Base-by-base conservation (phyloP, 495 filamentous ascomycete genomes). In the Collariella sp. region DNA sequence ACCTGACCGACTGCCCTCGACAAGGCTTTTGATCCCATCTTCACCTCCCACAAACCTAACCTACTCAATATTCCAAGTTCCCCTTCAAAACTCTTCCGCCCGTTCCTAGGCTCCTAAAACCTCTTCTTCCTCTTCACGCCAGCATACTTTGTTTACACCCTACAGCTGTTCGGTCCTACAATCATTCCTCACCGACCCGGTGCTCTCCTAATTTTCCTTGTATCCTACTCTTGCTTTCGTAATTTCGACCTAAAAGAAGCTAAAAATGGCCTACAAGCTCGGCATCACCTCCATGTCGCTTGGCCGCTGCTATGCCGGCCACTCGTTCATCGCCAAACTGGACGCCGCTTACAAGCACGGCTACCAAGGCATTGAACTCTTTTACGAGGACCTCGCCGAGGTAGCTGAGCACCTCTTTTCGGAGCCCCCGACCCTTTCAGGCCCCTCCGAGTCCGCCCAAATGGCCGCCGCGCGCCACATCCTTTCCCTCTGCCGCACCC, bases 361-460 rank as follows among this genome's bases (percentile, higher is more conserved):
- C 18, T 83, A 85, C 66, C 65, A 78, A 54, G 87, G 83, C 38
- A 81, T 91, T 58, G 88, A 91, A 66, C 74, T 89, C 33, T 89
- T 89, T 74, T 82, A 84, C 65, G 88, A 91, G 68, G 88, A 94
- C 68, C 78, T 91, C 29, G 71, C 79, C 56, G 77, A 81, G 62
- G 58, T 86, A 24, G 84, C 84, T 7, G 54, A 60, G 5, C 61
- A 59, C 15, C 46, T 69, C 23, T 55, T 44, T 2, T 24, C 15
- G 34, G 50, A 59, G 33, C 35, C 64, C 50, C 51, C 67, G 38
- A 66, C 70, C 11, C 54, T 66, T 38, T 46, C 48, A 1, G 57
- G 50, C 33, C 55, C 61, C 2, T 67, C 67, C 2, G 47, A 69
- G 5, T 63, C 72, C 10, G 74, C 77, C 51, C 78, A 83, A 48